Evolutionary conservation across 164 flowering plant species (phyloP).

Genomic region (Umbilicus rupestris): DNA sequence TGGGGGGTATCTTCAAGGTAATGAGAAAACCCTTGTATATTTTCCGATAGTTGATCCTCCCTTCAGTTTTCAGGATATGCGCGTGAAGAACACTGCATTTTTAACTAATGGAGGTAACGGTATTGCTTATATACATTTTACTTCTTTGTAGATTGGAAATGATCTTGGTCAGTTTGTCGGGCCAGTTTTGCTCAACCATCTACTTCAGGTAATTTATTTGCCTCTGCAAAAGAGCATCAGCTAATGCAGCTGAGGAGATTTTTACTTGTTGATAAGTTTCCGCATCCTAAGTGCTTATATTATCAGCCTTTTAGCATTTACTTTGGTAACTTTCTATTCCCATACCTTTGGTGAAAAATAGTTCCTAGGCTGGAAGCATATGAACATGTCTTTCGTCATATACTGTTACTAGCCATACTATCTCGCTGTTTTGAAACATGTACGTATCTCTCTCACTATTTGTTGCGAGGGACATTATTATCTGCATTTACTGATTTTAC

Average conservation of each 20-base stretch:
- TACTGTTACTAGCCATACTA: not conserved
- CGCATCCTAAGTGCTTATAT: not conserved
- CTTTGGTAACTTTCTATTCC: not conserved
- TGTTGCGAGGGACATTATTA: not conserved
- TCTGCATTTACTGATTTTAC: not conserved
- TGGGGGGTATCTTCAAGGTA: conserved; percentile 97
- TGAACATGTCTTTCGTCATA: not conserved
- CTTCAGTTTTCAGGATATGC: not conserved
- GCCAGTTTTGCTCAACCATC: conserved; percentile 48
- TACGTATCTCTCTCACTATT: not conserved
- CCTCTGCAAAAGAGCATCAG: not conserved
- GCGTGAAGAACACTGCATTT: not conserved
- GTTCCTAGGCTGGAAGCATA: not conserved
- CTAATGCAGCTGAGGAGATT: not conserved
- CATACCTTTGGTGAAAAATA: not conserved
- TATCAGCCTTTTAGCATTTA: not conserved
- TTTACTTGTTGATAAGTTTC: no score
- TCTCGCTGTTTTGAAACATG: not conserved
- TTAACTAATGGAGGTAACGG: not conserved
- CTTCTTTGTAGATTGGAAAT: conserved; percentile 49
- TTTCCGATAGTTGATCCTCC: not conserved
- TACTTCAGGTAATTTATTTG: conserved; percentile 35
- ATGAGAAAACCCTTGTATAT: not conserved
- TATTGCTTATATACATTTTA: not conserved
- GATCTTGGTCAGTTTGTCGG: conserved; percentile 75